Percentiles rank a stretch among this genome's conserved stretches.
Conservation (phyloP, 1,284 basidiomycete species). For the Ustilago curta region DNA sequence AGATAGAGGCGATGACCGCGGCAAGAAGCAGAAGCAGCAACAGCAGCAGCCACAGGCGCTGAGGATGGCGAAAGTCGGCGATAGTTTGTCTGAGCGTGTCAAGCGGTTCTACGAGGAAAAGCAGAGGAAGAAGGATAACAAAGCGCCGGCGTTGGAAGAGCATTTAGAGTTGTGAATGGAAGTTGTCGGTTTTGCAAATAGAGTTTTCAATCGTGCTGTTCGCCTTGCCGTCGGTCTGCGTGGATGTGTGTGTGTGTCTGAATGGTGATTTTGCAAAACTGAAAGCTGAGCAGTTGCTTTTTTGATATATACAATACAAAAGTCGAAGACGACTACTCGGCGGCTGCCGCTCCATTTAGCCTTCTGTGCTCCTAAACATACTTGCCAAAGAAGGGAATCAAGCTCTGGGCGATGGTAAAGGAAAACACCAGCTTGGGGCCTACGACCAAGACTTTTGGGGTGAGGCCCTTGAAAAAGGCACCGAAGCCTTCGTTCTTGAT, state of each 20-base stretch:
- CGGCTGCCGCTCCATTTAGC: background rate
- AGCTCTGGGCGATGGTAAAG: constrained; percentile 93
- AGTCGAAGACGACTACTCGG: too few relatives aligned
- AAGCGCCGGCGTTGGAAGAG: constrained; percentile 2
- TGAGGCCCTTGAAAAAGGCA: constrained; percentile 97
- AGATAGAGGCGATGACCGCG: background rate
- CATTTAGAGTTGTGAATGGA: constrained; percentile 28
- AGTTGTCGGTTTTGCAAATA: background rate
- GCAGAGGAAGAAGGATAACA: constrained; percentile 7
- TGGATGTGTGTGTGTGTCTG: constrained; percentile 8
- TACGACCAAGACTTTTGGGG: constrained; percentile 84
- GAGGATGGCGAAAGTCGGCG: constrained; percentile 46
- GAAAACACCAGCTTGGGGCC: constrained; percentile 98
- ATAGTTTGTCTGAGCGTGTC: constrained; percentile 46
- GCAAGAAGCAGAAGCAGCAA: background rate
- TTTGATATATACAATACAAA: constrained; percentile 19
- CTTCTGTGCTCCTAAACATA: constrained; percentile 39
- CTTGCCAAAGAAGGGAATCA: constrained; percentile 93
- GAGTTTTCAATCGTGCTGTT: too few relatives aligned
- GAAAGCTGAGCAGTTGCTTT: background rate
- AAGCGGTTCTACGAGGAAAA: constrained; percentile 48
- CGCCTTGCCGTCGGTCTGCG: background rate
- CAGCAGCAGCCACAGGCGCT: constrained; percentile 6
- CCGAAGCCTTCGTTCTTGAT: constrained; percentile 84
- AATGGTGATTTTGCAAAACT: constrained; percentile 10